Base-by-base conservation (phyloP, 129 eudicot genomes). In the Helianthus annuus region DNA sequence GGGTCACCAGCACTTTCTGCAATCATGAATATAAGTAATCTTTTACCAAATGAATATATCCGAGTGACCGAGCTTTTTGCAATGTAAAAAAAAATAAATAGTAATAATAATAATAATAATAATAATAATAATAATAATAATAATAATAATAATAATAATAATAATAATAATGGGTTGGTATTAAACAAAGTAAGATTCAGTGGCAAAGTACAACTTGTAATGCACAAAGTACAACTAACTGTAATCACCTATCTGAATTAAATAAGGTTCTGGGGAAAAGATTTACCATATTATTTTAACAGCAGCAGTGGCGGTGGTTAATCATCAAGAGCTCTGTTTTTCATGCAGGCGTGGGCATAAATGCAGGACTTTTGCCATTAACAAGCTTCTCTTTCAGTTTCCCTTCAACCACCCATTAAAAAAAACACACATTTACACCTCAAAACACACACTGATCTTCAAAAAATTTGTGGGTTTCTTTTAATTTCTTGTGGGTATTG, bases 271-370 rank as follows among this genome's bases (percentile, higher is more conserved):
- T 48, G 27, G 56, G 70, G 48, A 77, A 59, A 58, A 59, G 58
- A 76, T 54, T 64, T 65, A 64, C 46, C 48, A 32, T 46, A 68
- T 70, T 69, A 55, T 71, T 59, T 79, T 79, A 64, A 67, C 82
- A 86, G 83, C 70, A 71, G 88, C 90, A 82, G 96, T 86, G 92
- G 81, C 90, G 89, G 89, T 91, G 93, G 96, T 81, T 86, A 92
- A 92, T 88, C 91, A 92, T 92, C 89, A 84, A 90, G 78, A 84
- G 97, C 97, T 86, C 97, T 84, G 69, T 82, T 85, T 88, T 86
- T 84, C 40, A 92, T 88, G 93, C 90, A 85, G 86, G 97, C 93
- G 97, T 88, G 93, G 89, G 91, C 85, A 84, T 86, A 86, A 80
- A 89, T 88, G 84, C 91, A 86, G 83, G 82, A 78, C 74, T 88